Percentiles rank a stretch among this genome's conserved stretches.
Conservation (phyloP, 108 stramenopile genomes). For the Nitzschia sp. region DNA sequence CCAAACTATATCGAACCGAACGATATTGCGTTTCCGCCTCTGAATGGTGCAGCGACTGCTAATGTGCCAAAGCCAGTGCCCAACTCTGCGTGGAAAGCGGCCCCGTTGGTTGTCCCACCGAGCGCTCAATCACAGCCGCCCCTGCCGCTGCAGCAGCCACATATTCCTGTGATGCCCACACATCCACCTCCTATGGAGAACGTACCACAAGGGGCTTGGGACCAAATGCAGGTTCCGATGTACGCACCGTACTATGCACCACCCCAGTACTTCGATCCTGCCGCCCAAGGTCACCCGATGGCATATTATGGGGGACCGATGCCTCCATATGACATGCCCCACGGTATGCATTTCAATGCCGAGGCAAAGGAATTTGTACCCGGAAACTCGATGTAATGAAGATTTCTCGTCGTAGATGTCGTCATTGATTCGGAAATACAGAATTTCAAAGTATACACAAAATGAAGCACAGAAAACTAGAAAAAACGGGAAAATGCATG, state of each 20-base stretch:
- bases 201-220: not conserved
- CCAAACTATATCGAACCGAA: constrained; percentile 29
- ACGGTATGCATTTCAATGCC: constrained; percentile 23
- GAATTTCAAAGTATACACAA: too few relatives aligned
- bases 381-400: constrained; percentile 4
- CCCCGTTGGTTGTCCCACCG: not conserved
- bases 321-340: constrained; percentile 1
- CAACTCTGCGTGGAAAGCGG: constrained; percentile 32
- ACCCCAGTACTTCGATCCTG: constrained; percentile 1
- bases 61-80: constrained; percentile 8
- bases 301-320: constrained; percentile 7
- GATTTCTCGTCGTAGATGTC: too few relatives aligned
- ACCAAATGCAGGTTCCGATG: constrained; percentile 8
- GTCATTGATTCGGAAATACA: too few relatives aligned
- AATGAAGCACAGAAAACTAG: too few relatives aligned
- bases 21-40: constrained; percentile 29
- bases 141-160: not conserved
- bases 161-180: not conserved
- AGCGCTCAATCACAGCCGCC: not conserved
- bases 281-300: not conserved
- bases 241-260: constrained; percentile 8
- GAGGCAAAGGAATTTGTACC: constrained; percentile 43
- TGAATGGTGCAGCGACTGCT: constrained; percentile 7
- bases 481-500: too few relatives aligned
- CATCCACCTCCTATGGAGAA: not conserved